Evolutionary conservation across 108 stramenopile genomes (phyloP).

Genomic region (Epithemia pelagica): DNA sequence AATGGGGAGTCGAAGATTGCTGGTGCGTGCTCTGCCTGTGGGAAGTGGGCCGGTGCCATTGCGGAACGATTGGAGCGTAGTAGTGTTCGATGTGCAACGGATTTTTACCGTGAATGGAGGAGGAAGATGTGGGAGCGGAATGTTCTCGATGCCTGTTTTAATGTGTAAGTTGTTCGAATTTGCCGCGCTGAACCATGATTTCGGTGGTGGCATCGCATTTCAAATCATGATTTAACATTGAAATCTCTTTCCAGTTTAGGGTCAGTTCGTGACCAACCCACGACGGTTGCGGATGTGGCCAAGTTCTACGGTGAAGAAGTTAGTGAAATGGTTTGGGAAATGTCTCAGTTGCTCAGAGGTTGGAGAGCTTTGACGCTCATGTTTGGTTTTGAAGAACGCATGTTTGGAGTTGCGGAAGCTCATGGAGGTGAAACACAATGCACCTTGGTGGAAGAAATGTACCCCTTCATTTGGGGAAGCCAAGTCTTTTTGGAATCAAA

Average conservation of each 20-base stretch:
- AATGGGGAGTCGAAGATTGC: slow-evolving; percentile 70
- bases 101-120: slow-evolving; percentile 81
- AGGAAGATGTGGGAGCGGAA: slow-evolving; percentile 78
- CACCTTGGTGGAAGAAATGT: slow-evolving; percentile 56
- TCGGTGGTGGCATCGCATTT: too few species aligned
- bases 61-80: slow-evolving; percentile 48
- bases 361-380: slow-evolving; percentile 68
- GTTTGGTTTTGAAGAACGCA: slow-evolving; percentile 79
- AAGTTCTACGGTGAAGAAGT: slow-evolving; percentile 72
- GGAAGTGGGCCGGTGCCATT: slow-evolving; percentile 78
- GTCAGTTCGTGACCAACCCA: slow-evolving; percentile 55
- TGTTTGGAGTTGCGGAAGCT: slow-evolving; percentile 65
- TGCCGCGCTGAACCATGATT: too few species aligned
- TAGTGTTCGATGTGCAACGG: slow-evolving; percentile 49
- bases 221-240: slow-evolving; percentile 1
- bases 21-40: slow-evolving; percentile 67
- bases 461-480: slow-evolving; percentile 51
- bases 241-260: slow-evolving; percentile 11
- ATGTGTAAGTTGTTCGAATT: slow-evolving; percentile 29
- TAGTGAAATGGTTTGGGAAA: slow-evolving; percentile 77
- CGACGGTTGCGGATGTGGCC: slow-evolving; percentile 66
- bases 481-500: slow-evolving; percentile 35
- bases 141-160: slow-evolving; percentile 56
- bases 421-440: slow-evolving; percentile 44
- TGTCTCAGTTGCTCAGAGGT: slow-evolving; percentile 55